Base-by-base conservation (phyloP, 768 basidiomycete genomes). In the Agrocybe pediades region DNA sequence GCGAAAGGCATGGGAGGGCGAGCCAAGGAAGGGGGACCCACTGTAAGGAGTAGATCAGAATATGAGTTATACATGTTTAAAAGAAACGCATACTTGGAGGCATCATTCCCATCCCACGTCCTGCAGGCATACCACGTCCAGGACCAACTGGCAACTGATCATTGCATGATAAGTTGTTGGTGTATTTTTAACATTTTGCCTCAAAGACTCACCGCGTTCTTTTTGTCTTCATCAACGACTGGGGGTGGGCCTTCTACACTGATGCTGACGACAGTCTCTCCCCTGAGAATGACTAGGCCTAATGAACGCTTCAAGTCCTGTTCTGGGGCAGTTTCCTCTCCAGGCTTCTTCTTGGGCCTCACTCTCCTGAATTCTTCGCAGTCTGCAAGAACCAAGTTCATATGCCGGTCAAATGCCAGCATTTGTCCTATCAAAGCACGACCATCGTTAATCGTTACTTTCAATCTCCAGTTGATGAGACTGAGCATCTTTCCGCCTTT, bases 381-480 rank as follows among this genome's bases (percentile, higher is more conserved):
- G 63, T 98, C 97, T 15, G 96, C 95, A 50, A 99, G 76, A 41
- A 99, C 97, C 62, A 99, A 80, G 75, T 99, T 99, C 97, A 98
- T 99, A 74, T 99, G 97, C 66, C 92, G 88, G 77, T 99, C 97
- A 70, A 98, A 99, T 48, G 97, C 97, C 70, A 99, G 89, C 92
- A 98, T 97, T 76, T 98, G 97, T 39, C 97, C 97, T 42, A 92
- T 93, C 64, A 98, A 77, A 52, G 90, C 84, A 71, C 97, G 91
- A 55, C 95, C 95, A 73, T 99, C 97, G 86, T 88, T 97, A 74
- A 98, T 87, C 54, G 95, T 97, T 54, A 98, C 87, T 75, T 91
- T 95, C 61, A 99, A 83, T 72, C 96, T 82, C 91, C 96, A 98
- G 76, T 98, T 95, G 79, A 99, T 85, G 76, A 98, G 88, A 71